Percentiles rank a stretch among this genome's conserved stretches.
Evolutionary conservation across 2,329 filamentous ascomycete species (phyloP).

Genomic region (Lizonia empirigonia): DNA sequence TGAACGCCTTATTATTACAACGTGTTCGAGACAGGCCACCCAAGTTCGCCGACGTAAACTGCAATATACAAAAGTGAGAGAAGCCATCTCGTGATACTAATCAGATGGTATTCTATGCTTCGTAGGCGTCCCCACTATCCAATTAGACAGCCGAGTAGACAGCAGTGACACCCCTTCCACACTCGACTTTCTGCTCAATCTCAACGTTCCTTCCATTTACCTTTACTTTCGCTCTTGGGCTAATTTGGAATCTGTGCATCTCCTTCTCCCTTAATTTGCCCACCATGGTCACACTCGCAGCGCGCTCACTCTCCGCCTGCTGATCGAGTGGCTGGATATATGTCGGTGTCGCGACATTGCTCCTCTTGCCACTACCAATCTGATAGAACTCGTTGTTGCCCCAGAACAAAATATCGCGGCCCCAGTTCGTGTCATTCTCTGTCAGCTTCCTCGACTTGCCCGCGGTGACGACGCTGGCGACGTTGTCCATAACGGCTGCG

Average conservation of each 20-base stretch:
- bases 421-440: slow-evolving; percentile 81
- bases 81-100: background rate
- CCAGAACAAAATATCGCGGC: slow-evolving; percentile 89
- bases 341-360: slow-evolving; percentile 74
- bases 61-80: slow-evolving; percentile 6
- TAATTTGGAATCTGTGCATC: slow-evolving; percentile 78
- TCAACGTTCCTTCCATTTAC: slow-evolving; percentile 73
- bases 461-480: slow-evolving; percentile 66
- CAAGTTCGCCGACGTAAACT: background rate
- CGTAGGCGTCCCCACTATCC: background rate
- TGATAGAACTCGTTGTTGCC: slow-evolving; percentile 95
- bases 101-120: slow-evolving; percentile 18
- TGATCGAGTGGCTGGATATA: slow-evolving; percentile 80
- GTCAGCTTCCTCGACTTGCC: slow-evolving; percentile 39
- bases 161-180: slow-evolving; percentile 79
- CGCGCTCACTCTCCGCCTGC: slow-evolving; percentile 57
- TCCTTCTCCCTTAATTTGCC: slow-evolving; percentile 65
- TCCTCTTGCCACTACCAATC: slow-evolving; percentile 87
- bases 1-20: slow-evolving; percentile 9
- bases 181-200: slow-evolving; percentile 87
- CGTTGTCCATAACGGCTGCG: slow-evolving; percentile 82
- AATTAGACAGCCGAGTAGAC: slow-evolving; percentile 70
- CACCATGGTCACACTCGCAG: slow-evolving; percentile 18
- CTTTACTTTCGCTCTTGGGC: slow-evolving; percentile 73
- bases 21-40: background rate